Evolutionary conservation across 2,329 filamentous ascomycete genomes (phyloP), one percentile per base, ranked within the genome.

Genomic region (Aspergillus unguis): DNA sequence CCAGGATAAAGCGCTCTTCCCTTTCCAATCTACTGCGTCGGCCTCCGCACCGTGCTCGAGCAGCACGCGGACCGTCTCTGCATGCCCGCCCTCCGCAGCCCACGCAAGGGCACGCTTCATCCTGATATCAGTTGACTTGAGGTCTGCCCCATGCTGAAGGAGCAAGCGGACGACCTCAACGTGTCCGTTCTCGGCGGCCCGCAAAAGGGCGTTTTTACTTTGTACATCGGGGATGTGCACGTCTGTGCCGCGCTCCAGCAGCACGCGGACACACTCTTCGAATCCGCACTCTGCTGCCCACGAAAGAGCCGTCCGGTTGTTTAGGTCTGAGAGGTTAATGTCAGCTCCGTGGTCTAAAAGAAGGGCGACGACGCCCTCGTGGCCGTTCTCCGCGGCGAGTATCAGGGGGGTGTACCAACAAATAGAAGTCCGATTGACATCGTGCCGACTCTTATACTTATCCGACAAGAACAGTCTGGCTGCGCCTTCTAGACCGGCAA

Each of bases 41-140:
- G 17, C 17, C 17, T 17, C 17, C 1, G 17, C 17, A 1, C 17
- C 17, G 17, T 17, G 17, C 17, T 17, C 17, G 1, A 17, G 17
- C 17, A 17, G 17, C 17, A 17, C 17, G 17, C 17, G 17, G 17
- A 17, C 17, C 1, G 17, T 17, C 17, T 17, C 17, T 17, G 17
- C 17, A 17, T 17, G 17, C 17, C 17, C 17, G 17, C 17, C 17
- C 17, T 17, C 17, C 17, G 17, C 17, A 1, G 17, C 17, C 17
- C 17, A 17, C 17, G 17, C 17, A 17, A 17, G 17, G 17, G 17
- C 17, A 17, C 84, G 0, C 65, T 85, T 27, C 76, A 85, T 0
- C 78, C 86, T 3, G 83, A 33, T 33, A 33, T 33, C 32, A 2
- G 32, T 7, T 11, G 7, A 8, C 5, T 3, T 33, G 8, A 8